Evolutionary conservation across 2,329 filamentous ascomycete species (phyloP), one percentile per base, ranked within the genome.

Genomic region (Plenodomus tracheiphilus): DNA sequence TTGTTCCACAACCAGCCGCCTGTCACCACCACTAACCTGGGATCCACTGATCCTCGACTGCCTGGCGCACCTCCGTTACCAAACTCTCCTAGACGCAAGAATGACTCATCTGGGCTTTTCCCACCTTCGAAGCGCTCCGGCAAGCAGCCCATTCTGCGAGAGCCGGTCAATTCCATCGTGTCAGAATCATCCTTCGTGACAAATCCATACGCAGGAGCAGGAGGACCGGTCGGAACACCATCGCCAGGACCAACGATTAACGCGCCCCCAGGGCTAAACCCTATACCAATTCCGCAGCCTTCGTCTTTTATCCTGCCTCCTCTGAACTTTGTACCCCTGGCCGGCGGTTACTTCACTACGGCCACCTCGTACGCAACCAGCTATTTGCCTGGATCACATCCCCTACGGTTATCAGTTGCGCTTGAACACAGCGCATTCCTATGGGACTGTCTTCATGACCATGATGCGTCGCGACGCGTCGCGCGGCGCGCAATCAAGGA

Each of bases 341-440:
- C 94, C 2, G 86, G 86, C 36, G 80, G 85, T 43, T 90, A 89
- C 68, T 99, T 99, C 70, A 82, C 82, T 36, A 86, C 91, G 48
- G 92, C 91, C 2, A 82, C 87, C 5, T 75, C 80, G 0, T 80
- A 96, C 2, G 89, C 93, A 2, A 88, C 92, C 40, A 76, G 79
- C 20, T 78, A 91, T 9, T 82, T 97, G 1, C 90, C 91, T 70
- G 91, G 92, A 2, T 95, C 90, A 0, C 91, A 97, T 68, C 94
- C 94, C 0, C 77, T 99, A 15, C 87, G 93, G 1, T 78, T 99
- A 0, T 95, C 90, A 0, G 87, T 96, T 43, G 94, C 94, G 64
- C 87, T 96, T 1, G 94, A 99, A 71, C 95, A 95, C 69, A 85
- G 89, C 13, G 92, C 92, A 0, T 99, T 97, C 69, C 77, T 97